These are phyloP conservation scores for Staphylotrichum longicolle DNA, from an alignment of 495 filamentous ascomycete genomes.

Conservation along the genomic window DNA sequence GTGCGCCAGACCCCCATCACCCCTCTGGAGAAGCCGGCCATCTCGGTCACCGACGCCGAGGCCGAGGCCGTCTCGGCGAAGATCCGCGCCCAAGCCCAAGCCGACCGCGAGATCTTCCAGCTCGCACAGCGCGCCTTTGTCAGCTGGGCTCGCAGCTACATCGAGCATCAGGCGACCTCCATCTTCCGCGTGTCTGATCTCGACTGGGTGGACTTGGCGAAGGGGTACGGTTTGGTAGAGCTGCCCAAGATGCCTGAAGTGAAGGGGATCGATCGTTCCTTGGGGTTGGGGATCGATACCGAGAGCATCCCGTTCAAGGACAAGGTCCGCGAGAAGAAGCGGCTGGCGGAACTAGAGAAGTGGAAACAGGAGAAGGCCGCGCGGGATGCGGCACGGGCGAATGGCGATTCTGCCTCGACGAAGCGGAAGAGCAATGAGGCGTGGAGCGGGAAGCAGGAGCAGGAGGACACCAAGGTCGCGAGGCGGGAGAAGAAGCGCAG, in stretches of 20 bases:
- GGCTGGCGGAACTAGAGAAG: conserved; percentile 49
- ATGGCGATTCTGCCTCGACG: conserved; percentile 40
- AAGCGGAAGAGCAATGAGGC: conserved; percentile 60
- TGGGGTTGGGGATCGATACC: conserved; percentile 85
- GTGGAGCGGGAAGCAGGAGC: conserved; percentile 81
- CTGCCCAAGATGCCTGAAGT: conserved; percentile 95
- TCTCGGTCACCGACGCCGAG: conserved; percentile 54
- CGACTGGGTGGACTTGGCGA: conserved; percentile 77
- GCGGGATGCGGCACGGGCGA: conserved; percentile 47
- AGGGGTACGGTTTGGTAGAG: conserved; percentile 75
- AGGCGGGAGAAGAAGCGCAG: conserved; percentile 73
- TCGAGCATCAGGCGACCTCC: conserved; percentile 83
- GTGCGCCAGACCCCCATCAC: conserved; percentile 85
- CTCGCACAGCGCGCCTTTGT: conserved; percentile 89
- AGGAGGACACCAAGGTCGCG: conserved; percentile 60
- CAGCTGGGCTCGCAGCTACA: conserved; percentile 85
- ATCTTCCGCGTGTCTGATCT: conserved; percentile 85
- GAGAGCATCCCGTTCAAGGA: conserved; percentile 69
- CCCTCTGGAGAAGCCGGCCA: conserved; percentile 51
- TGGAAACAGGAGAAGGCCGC: conserved; percentile 32
- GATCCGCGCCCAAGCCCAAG: conserved; percentile 60
- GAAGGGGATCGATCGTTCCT: conserved; percentile 64
- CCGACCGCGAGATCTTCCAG: conserved; percentile 82
- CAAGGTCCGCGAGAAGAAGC: conserved; percentile 68
- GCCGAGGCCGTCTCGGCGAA: conserved; percentile 49